phyloP scores from a whole-genome alignment of 257 asterid genomes.

The Knoxia roxburghii region DNA sequence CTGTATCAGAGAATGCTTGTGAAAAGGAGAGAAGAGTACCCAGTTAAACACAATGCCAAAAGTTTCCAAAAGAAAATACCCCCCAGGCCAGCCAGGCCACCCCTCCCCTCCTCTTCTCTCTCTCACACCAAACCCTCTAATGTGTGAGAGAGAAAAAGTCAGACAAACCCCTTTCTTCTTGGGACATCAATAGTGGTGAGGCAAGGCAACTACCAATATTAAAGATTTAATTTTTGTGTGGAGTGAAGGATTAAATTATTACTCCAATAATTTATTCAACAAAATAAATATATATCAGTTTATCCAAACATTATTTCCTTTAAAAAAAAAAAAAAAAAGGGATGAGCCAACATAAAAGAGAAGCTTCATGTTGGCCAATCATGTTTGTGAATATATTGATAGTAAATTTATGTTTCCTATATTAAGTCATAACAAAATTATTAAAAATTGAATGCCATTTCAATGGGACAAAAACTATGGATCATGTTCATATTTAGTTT shows the following conservation, averaged over 20 bases:
- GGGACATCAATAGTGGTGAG: slow-evolving; percentile 8
- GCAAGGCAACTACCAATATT: slow-evolving; percentile 4
- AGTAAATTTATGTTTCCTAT: too few species aligned
- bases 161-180: not conserved
- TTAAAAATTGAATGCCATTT: too few species aligned
- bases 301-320: too few species aligned
- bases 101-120: too few species aligned
- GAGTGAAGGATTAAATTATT: too few species aligned
- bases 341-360: too few species aligned
- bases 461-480: not conserved
- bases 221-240: not conserved
- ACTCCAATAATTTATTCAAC: too few species aligned
- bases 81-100: slow-evolving; percentile 14
- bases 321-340: too few species aligned
- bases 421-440: too few species aligned
- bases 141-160: slow-evolving; percentile 25
- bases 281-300: too few species aligned
- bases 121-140: slow-evolving; percentile 1
- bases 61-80: slow-evolving; percentile 34
- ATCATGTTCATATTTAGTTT: not conserved
- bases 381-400: too few species aligned
- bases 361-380: too few species aligned
- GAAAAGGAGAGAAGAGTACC: slow-evolving; percentile 30
- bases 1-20: slow-evolving; percentile 52
- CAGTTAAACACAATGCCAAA: slow-evolving; percentile 21